phyloP scores from a whole-genome alignment of 495 filamentous ascomycete species.

The Lasiosphaeria hispida region DNA sequence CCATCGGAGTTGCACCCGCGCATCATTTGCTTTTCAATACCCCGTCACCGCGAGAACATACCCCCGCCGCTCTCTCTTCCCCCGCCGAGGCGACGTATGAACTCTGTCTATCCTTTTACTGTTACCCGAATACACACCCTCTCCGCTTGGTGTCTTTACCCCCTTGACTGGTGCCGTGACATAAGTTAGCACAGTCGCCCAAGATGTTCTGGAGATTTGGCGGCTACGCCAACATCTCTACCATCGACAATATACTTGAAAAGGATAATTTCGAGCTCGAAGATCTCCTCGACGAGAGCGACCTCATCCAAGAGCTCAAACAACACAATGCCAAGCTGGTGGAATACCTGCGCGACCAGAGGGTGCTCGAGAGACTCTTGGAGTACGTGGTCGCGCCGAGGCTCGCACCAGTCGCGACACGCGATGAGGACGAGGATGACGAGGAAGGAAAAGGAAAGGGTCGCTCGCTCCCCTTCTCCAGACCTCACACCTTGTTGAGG shows the following conservation, averaged over 20 bases:
- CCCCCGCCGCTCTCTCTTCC: slow-evolving; percentile 1
- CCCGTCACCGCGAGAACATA: not conserved
- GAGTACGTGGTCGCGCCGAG: slow-evolving; percentile 85
- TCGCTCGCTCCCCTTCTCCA: slow-evolving; percentile 47
- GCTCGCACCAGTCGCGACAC: slow-evolving; percentile 53
- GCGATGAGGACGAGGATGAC: slow-evolving; percentile 61
- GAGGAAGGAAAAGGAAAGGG: slow-evolving; percentile 53
- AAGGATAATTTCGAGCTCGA: slow-evolving; percentile 92
- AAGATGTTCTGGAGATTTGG: slow-evolving; percentile 99
- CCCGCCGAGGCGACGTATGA: slow-evolving; percentile 18
- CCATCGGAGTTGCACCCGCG: not conserved
- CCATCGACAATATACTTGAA: slow-evolving; percentile 93
- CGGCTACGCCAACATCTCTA: slow-evolving; percentile 94
- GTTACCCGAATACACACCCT: not conserved
- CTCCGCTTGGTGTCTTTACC: slow-evolving; percentile 7
- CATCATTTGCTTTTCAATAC: slow-evolving; percentile 1
- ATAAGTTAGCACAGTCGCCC: slow-evolving; percentile 37
- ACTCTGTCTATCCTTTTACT: not conserved
- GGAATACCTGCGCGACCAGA: slow-evolving; percentile 86
- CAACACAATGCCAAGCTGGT: slow-evolving; percentile 97
- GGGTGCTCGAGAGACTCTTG: slow-evolving; percentile 81
- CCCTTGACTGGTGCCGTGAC: slow-evolving; percentile 36
- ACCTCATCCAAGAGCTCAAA: slow-evolving; percentile 95
- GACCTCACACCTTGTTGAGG: slow-evolving; percentile 39
- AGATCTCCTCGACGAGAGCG: slow-evolving; percentile 92